Evolutionary conservation across 768 basidiomycete species (phyloP).

Genomic region (Agaricus blazei): DNA sequence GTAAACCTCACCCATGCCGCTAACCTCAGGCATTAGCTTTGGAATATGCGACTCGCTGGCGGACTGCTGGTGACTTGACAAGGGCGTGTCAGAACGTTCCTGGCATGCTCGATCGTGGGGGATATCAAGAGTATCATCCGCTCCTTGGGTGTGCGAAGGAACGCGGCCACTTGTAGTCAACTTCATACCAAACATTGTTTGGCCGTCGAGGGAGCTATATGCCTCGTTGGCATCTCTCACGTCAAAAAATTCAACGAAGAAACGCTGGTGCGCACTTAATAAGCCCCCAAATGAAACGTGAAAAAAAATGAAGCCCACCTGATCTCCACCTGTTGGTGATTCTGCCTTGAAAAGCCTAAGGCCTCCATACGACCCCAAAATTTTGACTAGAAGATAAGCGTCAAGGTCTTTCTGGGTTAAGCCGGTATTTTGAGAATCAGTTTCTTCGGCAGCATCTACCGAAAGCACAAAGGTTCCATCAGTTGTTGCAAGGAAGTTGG

Average conservation of each 20-base stretch:
- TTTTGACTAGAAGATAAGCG: slow-evolving; percentile 6
- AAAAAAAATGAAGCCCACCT: slow-evolving; percentile 16
- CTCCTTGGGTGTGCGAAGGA: slow-evolving; percentile 12
- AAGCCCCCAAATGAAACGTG: background rate
- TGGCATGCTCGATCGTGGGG: slow-evolving; percentile 5
- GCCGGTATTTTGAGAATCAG: background rate
- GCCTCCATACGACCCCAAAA: slow-evolving; percentile 29
- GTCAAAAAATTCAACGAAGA: slow-evolving; percentile 66
- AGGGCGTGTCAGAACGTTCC: slow-evolving; percentile 15
- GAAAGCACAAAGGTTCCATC: slow-evolving; percentile 49
- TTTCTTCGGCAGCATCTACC: slow-evolving; percentile 18
- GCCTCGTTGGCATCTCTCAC: slow-evolving; percentile 52
- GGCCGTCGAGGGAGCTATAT: slow-evolving; percentile 42
- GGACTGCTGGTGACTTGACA: slow-evolving; percentile 7
- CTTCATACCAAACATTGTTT: slow-evolving; percentile 46
- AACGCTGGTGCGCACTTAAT: slow-evolving; percentile 25
- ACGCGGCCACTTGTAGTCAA: slow-evolving; percentile 37
- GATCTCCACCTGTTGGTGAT: slow-evolving; percentile 16
- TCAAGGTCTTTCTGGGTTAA: slow-evolving; percentile 15
- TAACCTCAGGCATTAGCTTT: slow-evolving; percentile 16
- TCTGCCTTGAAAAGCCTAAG: slow-evolving; percentile 23
- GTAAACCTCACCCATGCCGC: slow-evolving; percentile 27
- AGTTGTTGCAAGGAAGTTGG: slow-evolving; percentile 43
- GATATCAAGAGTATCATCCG: background rate
- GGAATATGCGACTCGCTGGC: slow-evolving; percentile 16